Evolutionary conservation across 2,329 filamentous ascomycete species (phyloP).

Genomic region (Cryphonectria nitschkei): DNA sequence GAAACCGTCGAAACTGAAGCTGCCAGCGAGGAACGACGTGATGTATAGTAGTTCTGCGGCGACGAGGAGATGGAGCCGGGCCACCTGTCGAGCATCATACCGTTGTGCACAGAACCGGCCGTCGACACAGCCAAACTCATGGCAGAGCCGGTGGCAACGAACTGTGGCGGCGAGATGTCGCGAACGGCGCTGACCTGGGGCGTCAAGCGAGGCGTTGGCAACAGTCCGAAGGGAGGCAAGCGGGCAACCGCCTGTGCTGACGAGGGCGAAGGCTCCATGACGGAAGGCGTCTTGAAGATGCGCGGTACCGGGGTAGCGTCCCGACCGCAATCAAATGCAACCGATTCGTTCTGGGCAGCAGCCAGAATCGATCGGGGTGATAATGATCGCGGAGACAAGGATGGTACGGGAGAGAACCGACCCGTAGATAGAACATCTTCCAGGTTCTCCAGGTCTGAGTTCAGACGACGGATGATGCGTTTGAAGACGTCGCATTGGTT

Average conservation of each 20-base stretch:
- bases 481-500: slow-evolving; percentile 59
- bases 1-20: slow-evolving; percentile 66
- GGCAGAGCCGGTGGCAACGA: slow-evolving; percentile 54
- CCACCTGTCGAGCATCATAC: slow-evolving; percentile 59
- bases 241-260: slow-evolving; percentile 50
- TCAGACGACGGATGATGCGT: slow-evolving; percentile 59
- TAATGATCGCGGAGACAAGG: slow-evolving; percentile 26
- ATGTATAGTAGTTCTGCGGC: slow-evolving; percentile 52
- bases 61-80: slow-evolving; percentile 53
- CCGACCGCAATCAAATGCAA: slow-evolving; percentile 40
- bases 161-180: slow-evolving; percentile 60
- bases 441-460: slow-evolving; percentile 62
- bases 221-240: slow-evolving; percentile 56
- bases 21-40: slow-evolving; percentile 65
- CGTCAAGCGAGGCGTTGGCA: slow-evolving; percentile 63
- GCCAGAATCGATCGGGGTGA: slow-evolving; percentile 51
- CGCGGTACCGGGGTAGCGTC: slow-evolving; percentile 49
- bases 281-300: slow-evolving; percentile 44
- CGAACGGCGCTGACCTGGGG: slow-evolving; percentile 59
- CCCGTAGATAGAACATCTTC: slow-evolving; percentile 48
- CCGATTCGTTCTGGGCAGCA: slow-evolving; percentile 43
- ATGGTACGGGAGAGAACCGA: slow-evolving; percentile 22
- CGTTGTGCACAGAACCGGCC: slow-evolving; percentile 48
- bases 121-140: slow-evolving; percentile 66
- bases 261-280: slow-evolving; percentile 55